These are phyloP conservation scores for Ustilago tritici DNA, from an alignment of 1,284 basidiomycete genomes.

Conservation along the genomic window DNA sequence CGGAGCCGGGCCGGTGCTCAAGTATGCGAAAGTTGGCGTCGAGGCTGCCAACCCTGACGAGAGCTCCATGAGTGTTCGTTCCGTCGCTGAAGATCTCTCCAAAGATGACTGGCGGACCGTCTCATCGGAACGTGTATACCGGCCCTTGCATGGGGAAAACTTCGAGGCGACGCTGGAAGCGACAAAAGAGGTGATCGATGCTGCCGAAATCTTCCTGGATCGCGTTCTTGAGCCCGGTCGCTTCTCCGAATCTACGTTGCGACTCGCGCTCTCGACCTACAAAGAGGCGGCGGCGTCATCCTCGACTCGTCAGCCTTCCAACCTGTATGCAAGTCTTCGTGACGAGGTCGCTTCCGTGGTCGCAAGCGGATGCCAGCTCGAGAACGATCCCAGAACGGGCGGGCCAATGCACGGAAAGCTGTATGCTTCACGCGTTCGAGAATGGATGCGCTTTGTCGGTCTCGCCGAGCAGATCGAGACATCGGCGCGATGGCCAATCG, in stretches of 20 bases:
- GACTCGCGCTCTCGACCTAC: constrained; percentile 37
- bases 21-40: constrained; percentile 48
- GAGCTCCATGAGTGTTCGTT: constrained; percentile 36
- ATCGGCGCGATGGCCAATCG: constrained; percentile 60
- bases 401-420: constrained; percentile 51
- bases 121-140: constrained; percentile 41
- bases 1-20: constrained; percentile 52
- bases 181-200: constrained; percentile 31
- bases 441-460: constrained; percentile 64
- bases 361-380: constrained; percentile 41
- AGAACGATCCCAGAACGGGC: constrained; percentile 47
- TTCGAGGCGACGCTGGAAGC: constrained; percentile 59
- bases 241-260: constrained; percentile 52
- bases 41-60: constrained; percentile 37
- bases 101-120: constrained; percentile 56
- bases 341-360: constrained; percentile 52
- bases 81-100: constrained; percentile 27
- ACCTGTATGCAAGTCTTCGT: constrained; percentile 33
- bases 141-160: constrained; percentile 57
- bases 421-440: constrained; percentile 39
- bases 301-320: constrained; percentile 16
- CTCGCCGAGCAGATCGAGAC: constrained; percentile 62
- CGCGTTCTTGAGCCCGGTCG: constrained; percentile 62
- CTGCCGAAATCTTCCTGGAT: constrained; percentile 55
- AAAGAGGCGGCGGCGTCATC: constrained; percentile 27